Conservation (phyloP, 768 basidiomycete genomes). For the Lactifluus hygrophoroides region DNA sequence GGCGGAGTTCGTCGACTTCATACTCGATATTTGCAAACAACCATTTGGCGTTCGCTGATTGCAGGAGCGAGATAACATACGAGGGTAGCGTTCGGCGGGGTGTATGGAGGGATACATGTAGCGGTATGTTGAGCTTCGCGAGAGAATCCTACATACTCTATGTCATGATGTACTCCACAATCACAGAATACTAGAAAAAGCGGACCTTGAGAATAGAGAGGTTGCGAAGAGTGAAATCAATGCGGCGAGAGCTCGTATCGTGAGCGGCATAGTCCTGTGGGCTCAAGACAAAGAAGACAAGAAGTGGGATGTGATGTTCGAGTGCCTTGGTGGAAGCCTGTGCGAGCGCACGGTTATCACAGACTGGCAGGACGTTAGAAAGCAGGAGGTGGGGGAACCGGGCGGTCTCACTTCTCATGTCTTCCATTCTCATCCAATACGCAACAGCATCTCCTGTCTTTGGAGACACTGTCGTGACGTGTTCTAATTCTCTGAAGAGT, state of each 20-base stretch:
- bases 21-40: conserved; percentile 85
- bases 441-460: conserved; percentile 53
- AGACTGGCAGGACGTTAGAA: conserved; percentile 37
- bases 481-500: conserved; percentile 40
- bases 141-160: conserved; percentile 38
- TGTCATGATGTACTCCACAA: not conserved
- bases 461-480: conserved; percentile 20
- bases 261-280: conserved; percentile 82
- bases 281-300: conserved; percentile 73
- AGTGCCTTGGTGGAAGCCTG: conserved; percentile 60
- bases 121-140: conserved; percentile 59
- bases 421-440: conserved; percentile 94
- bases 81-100: conserved; percentile 54
- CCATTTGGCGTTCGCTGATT: conserved; percentile 40
- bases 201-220: conserved; percentile 52
- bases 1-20: conserved; percentile 82
- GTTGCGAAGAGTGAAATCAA: conserved; percentile 88
- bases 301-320: conserved; percentile 50
- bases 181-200: not conserved
- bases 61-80: conserved; percentile 45
- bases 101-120: conserved; percentile 46
- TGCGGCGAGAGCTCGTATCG: conserved; percentile 64
- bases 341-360: conserved; percentile 76
- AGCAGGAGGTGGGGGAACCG: not conserved
- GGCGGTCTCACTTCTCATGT: conserved; percentile 52